phyloP scores from a whole-genome alignment of 768 basidiomycete genomes.

The Terana coerulea region DNA sequence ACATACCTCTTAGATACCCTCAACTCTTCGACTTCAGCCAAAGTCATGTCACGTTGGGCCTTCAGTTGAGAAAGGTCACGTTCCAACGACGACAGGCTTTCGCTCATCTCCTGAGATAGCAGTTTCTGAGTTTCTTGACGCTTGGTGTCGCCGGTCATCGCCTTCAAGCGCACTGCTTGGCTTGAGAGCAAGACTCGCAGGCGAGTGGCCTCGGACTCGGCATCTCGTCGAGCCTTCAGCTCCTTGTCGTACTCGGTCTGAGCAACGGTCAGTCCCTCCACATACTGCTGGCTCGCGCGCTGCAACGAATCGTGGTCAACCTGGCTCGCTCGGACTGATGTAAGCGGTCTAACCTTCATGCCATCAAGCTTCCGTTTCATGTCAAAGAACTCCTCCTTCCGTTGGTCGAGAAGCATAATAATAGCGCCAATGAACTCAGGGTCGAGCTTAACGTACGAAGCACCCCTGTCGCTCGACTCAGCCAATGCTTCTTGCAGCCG shows the following conservation, averaged over 20 bases:
- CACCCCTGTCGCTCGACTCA: constrained; percentile 56
- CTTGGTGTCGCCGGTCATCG: constrained; percentile 77
- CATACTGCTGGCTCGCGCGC: constrained; percentile 89
- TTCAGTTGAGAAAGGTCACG: constrained; percentile 82
- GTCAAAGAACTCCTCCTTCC: constrained; percentile 53
- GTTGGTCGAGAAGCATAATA: constrained; percentile 59
- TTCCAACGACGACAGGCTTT: constrained; percentile 75
- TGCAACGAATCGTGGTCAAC: constrained; percentile 29
- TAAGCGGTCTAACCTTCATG: constrained; percentile 82
- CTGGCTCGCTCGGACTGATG: too few species aligned
- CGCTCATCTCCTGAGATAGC: constrained; percentile 71
- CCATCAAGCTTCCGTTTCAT: constrained; percentile 80
- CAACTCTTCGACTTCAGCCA: constrained; percentile 93
- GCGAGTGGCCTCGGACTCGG: constrained; percentile 87
- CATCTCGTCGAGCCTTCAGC: constrained; percentile 80
- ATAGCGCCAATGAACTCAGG: constrained; percentile 70
- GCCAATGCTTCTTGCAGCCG: constrained; percentile 60
- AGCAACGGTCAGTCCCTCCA: constrained; percentile 88
- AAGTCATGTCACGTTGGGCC: constrained; percentile 85
- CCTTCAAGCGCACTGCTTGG: constrained; percentile 81
- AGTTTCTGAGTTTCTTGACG: constrained; percentile 78
- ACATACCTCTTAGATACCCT: constrained; percentile 68
- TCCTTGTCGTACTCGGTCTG: constrained; percentile 95
- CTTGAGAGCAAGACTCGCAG: constrained; percentile 83
- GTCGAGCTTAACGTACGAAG: constrained; percentile 66